Evolutionary conservation across 176 grass and related monocot species (phyloP), one percentile per base, ranked within the genome.

Genomic region (Pontederia paniculata): DNA sequence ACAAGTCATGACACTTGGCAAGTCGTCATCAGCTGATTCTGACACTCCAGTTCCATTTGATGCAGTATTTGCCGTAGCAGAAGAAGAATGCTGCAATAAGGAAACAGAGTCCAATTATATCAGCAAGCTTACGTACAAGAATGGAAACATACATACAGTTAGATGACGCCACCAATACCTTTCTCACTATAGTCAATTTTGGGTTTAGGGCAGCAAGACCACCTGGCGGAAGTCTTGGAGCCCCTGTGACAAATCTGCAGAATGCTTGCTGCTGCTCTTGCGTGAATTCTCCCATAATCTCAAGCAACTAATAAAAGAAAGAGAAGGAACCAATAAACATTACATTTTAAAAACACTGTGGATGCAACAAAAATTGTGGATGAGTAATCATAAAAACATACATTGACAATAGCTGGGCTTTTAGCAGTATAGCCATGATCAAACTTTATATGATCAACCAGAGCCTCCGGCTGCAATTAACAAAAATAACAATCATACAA

Each of bases 1-100:
- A 55, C 89, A 95, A 17, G 89, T 95, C 89, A 95, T 95, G 6
- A 95, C 89, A 70, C 89, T 95, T 31, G 89, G 89, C 45, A 95
- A 70, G 70, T 88, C 89, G 51, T 95, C 81, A 72, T 95, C 89
- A 16, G 76, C 89, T 42, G 66, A 63, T 23, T 88, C 81, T 10
- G 65, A 18, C 11, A 60, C 75, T 56, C 75, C 89, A 80, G 81
- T 58, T 56, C 72, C 65, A 66, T 80, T 82, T 10, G 80, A 78
- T 56, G 69, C 12, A 14, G 60, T 69, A 74, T 63, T 85, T 23
- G 60, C 42, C 11, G 9, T 18, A 43, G 62, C 70, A 45, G 89
- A 84, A 45, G 89, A 88, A 10, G 89, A 70, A 50, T 82, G 89
- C 89, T 95, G 58, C 9, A 28, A 77, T 68, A 49, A 9, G 55